Percentiles rank a stretch among this genome's conserved stretches.
phyloP scores from a whole-genome alignment of 2,329 filamentous ascomycete genomes.

The Trichophyton benhamiae region DNA sequence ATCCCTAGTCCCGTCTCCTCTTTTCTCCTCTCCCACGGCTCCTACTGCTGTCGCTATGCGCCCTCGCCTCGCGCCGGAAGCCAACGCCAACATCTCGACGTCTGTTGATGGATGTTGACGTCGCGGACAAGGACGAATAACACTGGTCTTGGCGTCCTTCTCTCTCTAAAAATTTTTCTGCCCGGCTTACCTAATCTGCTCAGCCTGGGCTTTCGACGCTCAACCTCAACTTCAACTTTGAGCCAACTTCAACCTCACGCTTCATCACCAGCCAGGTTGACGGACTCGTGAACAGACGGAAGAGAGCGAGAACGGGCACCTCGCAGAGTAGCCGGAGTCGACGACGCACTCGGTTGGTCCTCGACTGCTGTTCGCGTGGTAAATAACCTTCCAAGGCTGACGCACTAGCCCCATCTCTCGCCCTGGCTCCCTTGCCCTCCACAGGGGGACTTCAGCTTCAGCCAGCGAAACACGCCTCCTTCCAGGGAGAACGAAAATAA shows the following conservation, averaged over 20 bases:
- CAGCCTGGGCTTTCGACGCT: not conserved
- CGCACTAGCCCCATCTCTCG: constrained; percentile 2
- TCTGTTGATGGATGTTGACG: not conserved
- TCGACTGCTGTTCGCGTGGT: not conserved
- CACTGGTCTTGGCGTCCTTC: not conserved
- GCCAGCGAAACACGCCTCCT: not conserved
- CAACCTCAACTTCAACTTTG: not conserved
- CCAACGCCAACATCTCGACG: not conserved
- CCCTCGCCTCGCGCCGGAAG: too few relatives aligned
- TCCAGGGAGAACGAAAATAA: not conserved
- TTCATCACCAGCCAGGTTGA: not conserved
- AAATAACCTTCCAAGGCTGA: constrained; percentile 4
- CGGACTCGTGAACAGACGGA: not conserved
- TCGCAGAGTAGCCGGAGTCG: not conserved
- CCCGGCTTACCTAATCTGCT: not conserved
- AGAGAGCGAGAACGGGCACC: not conserved
- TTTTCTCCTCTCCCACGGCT: not conserved
- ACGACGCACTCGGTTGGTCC: not conserved
- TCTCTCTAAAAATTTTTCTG: not conserved
- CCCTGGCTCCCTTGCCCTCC: not conserved
- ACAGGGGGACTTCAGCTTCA: not conserved
- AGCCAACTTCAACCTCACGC: not conserved
- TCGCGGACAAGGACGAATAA: not conserved
- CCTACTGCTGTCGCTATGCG: too few relatives aligned
- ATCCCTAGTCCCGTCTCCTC: not conserved